Base-by-base conservation (phyloP, 441 rosid species). In the Gossypium gossypioides region DNA sequence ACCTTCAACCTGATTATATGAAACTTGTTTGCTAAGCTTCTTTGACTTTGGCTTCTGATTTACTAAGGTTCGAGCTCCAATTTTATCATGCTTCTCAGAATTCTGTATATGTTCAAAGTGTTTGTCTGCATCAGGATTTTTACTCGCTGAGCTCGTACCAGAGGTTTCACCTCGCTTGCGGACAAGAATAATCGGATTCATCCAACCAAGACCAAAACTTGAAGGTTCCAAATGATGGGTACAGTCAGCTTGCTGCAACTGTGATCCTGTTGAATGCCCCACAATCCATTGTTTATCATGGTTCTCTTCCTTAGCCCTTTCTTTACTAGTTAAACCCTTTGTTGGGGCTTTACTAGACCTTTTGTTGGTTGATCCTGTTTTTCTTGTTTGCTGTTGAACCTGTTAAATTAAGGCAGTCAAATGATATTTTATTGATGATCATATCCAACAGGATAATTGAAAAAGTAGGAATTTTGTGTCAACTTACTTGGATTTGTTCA, bases 141-240 rank as follows among this genome's bases (percentile, higher is more conserved):
- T 51, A 24, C 32, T 56, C 68, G 61, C 57, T 22, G 59, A 71
- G 40, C 73, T 57, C 8, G 76, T 32, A 51, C 68, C 55, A 1
- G 75, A 63, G 37, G 73, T n/a, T 52, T 79, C 82, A 40, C 80
- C 67, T 62, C 60, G 74, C 58, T 77, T 85, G 15, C 78, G 85
- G 29, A 88, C 82, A 51, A 88, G 76, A 74, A 86, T 84, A 29
- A 88, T 74, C 6, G 84, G 86, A 74, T 75, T 85, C 22, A 71
- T 56, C 85, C 81, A 82, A 58, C 75, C 72, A 13, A 74, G 65
- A 34, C 61, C 62, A 67, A 55, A 74, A 24, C 74, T 71, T 32
- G 83, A 81, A 56, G 78, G 72, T 19, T 57, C 76, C 18, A 79
- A 57, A 55, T 63, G 74, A 78, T 62, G 72, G 57, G 55, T 32